Base-by-base conservation (phyloP, 805 yeast genomes). In the Wickerhamomyces subpelliculosus region DNA sequence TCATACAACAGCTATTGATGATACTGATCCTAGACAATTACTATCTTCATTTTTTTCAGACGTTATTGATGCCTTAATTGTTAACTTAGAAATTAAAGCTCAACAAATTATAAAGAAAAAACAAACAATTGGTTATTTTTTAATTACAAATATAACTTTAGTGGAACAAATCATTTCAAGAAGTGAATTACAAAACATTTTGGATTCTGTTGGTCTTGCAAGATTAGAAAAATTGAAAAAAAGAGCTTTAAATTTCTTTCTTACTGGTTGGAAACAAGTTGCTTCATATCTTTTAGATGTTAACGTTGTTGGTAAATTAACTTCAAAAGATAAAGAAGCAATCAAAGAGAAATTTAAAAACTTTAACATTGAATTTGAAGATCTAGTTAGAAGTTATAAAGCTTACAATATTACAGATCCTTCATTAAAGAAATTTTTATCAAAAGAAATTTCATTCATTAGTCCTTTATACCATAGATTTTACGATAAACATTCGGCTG, bases 311-410 rank as follows among this genome's bases (percentile, higher is more conserved):
- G 73, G 72, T 26, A 72, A 65, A 46, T 55, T 64, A 45, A 64
- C 76, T 32, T 76, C 78, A n/a, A 83, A 84, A 47, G 95, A 87
- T 46, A 75, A 78, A 45, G 96, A 87, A 38, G 75, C 69, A 35
- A 75, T 87, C 39, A 93, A 90, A 52, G 96, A 93, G 43, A 77
- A 85, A 53, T 87, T 86, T 62, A 75, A 74, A 46, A 80, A 73
- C 42, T 93, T 90, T 64, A 90, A 89, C 56, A 75, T 75, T 22
- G 81, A 80, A 32, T 84, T 93, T 55, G 97, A 93, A 38, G 84
- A 76, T 25, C 74, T 89, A 25, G 72, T 82, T 19, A 70, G 70
- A 23, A 77, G 72, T 40, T 84, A 84, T 54, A 80, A 77, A 49
- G 68, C 70, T 35, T 81, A 77, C 55, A 74, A 73, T 40, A 70